Percentiles rank a stretch among this genome's conserved stretches.
These are phyloP conservation scores for Skeletonema grethae DNA, from an alignment of 108 stramenopile genomes.

Conservation along the genomic window DNA sequence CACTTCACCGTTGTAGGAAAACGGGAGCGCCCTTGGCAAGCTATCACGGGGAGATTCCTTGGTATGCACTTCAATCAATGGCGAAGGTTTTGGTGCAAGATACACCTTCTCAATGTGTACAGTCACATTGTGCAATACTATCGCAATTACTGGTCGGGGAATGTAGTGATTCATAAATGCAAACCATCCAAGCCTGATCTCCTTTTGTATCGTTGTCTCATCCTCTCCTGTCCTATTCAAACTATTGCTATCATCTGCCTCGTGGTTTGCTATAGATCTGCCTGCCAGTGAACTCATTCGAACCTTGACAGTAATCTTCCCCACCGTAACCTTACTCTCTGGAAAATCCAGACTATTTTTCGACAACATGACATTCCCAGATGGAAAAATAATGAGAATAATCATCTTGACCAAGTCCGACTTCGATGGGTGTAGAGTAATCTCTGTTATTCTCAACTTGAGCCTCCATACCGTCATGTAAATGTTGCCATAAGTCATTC, in stretches of 20 bases:
- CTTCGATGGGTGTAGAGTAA: constrained; percentile 21
- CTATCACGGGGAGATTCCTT: constrained; percentile 22
- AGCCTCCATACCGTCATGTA: constrained; percentile 2
- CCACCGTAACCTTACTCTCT: constrained; percentile 24
- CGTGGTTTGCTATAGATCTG: neutral
- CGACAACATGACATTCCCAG: constrained; percentile 24
- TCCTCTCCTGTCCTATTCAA: constrained; percentile 1
- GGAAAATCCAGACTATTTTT: constrained; percentile 24
- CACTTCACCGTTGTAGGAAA: neutral
- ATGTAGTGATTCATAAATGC: neutral
- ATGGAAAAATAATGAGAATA: constrained; percentile 31
- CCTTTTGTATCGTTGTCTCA: neutral
- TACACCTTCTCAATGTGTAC: constrained; percentile 42
- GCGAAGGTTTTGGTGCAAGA: constrained; percentile 37
- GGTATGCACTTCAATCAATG: neutral
- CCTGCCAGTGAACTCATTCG: constrained; percentile 4
- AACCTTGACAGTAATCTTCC: constrained; percentile 16
- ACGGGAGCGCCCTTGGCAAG: neutral
- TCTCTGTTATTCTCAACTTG: constrained; percentile 15
- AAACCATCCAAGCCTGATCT: neutral
- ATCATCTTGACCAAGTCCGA: constrained; percentile 12
- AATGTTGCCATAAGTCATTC: constrained; percentile 34
- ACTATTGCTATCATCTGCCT: neutral
- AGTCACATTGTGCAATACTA: constrained; percentile 28
- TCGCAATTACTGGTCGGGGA: constrained; percentile 27